phyloP scores from a whole-genome alignment of 768 basidiomycete species.

The Dictyophora rubrovolvata region DNA sequence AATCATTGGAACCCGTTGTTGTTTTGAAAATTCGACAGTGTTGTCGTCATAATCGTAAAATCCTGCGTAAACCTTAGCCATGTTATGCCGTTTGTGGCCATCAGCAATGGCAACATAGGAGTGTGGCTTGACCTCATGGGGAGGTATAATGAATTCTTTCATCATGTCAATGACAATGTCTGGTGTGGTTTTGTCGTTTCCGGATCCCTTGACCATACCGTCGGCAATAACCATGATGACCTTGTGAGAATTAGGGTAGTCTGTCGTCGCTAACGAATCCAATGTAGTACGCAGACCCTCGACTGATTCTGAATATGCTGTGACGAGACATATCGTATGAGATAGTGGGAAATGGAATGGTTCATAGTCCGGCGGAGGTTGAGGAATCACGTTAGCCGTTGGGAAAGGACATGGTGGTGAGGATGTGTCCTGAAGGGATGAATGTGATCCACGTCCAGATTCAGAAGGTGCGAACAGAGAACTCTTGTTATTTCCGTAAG shows the following conservation, averaged over 20 bases:
- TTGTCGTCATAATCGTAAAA: slow-evolving; percentile 93
- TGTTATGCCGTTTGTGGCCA: slow-evolving; percentile 99
- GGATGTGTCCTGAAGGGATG: slow-evolving; percentile 27
- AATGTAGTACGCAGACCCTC: slow-evolving; percentile 95
- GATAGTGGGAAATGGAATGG: slow-evolving; percentile 94
- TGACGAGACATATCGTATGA: slow-evolving; percentile 92
- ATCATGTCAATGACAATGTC: slow-evolving; percentile 95
- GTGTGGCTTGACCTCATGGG: slow-evolving; percentile 81
- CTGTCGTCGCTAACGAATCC: slow-evolving; percentile 96
- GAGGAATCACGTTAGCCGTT: slow-evolving; percentile 78
- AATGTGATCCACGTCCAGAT: slow-evolving; percentile 64
- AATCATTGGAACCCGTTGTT: slow-evolving; percentile 93
- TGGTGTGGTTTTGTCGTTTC: slow-evolving; percentile 81
- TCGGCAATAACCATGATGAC: slow-evolving; percentile 92
- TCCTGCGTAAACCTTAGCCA: slow-evolving; percentile 97
- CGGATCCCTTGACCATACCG: slow-evolving; percentile 96
- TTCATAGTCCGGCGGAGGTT: slow-evolving; percentile 83
- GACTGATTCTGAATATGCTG: slow-evolving; percentile 94
- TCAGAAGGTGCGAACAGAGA: slow-evolving; percentile 62
- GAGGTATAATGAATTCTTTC: slow-evolving; percentile 80
- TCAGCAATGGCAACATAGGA: slow-evolving; percentile 99
- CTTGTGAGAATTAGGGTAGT: slow-evolving; percentile 98
- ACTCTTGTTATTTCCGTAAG: slow-evolving; percentile 27
- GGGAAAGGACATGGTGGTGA: slow-evolving; percentile 89
- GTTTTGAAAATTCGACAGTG: slow-evolving; percentile 83